phyloP scores from a whole-genome alignment of 805 yeast species.

The Ogataea minuta region DNA sequence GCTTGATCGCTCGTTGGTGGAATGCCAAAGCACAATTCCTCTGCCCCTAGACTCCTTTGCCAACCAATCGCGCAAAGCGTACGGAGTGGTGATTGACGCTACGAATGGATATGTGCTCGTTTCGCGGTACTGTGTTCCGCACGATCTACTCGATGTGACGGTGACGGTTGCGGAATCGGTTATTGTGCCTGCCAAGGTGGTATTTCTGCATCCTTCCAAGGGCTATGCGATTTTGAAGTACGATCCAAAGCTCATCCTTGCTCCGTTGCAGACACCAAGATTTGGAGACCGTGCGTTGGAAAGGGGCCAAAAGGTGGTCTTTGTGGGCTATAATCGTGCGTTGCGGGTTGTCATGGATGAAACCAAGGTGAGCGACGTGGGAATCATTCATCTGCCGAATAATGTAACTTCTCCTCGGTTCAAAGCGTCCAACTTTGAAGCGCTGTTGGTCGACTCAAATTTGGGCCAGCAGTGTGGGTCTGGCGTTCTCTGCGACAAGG shows the following conservation, averaged over 20 bases:
- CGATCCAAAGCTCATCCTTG: slow-evolving; percentile 70
- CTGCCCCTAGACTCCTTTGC: slow-evolving; percentile 75
- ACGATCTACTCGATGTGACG: slow-evolving; percentile 72
- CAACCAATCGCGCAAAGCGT: slow-evolving; percentile 55
- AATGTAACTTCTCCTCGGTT: slow-evolving; percentile 71
- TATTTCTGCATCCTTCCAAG: slow-evolving; percentile 82
- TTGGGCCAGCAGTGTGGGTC: slow-evolving; percentile 68
- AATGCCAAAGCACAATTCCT: slow-evolving; percentile 63
- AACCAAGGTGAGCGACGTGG: slow-evolving; percentile 73
- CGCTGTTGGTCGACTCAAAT: slow-evolving; percentile 70
- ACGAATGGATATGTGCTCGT: slow-evolving; percentile 75
- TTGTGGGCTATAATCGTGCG: slow-evolving; percentile 76
- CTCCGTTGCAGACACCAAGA: slow-evolving; percentile 68
- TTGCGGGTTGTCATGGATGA: slow-evolving; percentile 69
- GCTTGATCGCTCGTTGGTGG: slow-evolving; percentile 67
- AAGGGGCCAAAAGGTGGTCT: slow-evolving; percentile 75
- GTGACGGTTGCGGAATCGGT: slow-evolving; percentile 85
- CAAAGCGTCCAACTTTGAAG: slow-evolving; percentile 81
- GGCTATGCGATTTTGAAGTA: slow-evolving; percentile 82
- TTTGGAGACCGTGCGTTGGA: slow-evolving; percentile 54
- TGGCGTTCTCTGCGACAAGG: slow-evolving; percentile 73
- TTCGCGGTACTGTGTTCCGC: slow-evolving; percentile 77
- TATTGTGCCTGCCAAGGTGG: slow-evolving; percentile 74
- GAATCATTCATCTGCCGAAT: slow-evolving; percentile 71
- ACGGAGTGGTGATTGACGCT: slow-evolving; percentile 83